phyloP scores from a whole-genome alignment of 768 basidiomycete genomes.

The Russula griseocarnosa region DNA sequence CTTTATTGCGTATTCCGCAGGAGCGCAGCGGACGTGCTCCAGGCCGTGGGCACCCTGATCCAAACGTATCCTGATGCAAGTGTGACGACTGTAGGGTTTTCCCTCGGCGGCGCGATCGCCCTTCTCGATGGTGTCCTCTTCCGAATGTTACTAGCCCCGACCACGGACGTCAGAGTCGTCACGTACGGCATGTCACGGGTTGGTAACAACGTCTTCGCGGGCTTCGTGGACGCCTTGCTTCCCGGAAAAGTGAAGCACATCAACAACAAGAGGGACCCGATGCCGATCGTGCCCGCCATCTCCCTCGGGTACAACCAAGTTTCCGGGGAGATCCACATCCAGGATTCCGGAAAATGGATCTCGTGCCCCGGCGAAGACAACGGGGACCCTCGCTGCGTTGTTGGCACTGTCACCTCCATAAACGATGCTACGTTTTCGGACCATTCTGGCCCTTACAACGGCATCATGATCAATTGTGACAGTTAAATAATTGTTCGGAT shows the following conservation, averaged over 20 bases:
- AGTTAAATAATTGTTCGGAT: neutral
- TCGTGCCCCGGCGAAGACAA: constrained; percentile 39
- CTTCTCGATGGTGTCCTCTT: constrained; percentile 34
- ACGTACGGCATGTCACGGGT: constrained; percentile 50
- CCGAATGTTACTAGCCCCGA: constrained; percentile 30
- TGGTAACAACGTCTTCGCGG: constrained; percentile 38
- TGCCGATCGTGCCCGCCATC: constrained; percentile 52
- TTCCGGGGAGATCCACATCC: constrained; percentile 52
- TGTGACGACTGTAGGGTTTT: constrained; percentile 42
- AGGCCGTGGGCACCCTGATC: constrained; percentile 42
- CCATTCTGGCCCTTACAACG: neutral
- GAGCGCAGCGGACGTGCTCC: constrained; percentile 42
- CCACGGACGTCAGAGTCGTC: constrained; percentile 39
- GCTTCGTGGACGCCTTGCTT: constrained; percentile 26
- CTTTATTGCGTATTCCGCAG: neutral
- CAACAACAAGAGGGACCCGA: constrained; percentile 40
- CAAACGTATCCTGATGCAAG: constrained; percentile 35
- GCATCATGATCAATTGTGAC: neutral
- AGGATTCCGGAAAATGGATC: constrained; percentile 37
- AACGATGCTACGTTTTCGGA: neutral
- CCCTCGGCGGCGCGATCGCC: constrained; percentile 33
- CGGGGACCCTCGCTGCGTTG: neutral
- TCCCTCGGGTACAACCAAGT: constrained; percentile 48
- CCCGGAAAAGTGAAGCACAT: constrained; percentile 32
- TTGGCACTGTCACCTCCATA: neutral